These are phyloP conservation scores for Barnettozyma vustinii DNA, from an alignment of 805 yeast species.

Conservation along the genomic window DNA sequence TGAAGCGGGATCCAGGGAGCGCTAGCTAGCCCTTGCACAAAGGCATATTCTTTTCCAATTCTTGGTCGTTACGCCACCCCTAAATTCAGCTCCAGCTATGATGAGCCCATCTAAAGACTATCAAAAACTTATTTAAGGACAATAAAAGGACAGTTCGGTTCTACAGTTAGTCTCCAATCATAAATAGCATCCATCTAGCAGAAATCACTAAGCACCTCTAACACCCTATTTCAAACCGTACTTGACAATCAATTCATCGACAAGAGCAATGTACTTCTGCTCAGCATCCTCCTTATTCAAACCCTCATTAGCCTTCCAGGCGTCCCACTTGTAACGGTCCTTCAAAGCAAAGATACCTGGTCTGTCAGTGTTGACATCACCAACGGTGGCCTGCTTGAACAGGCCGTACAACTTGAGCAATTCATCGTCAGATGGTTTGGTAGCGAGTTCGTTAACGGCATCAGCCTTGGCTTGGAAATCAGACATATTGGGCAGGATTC, in stretches of 20 bases:
- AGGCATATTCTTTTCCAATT: too few relatives aligned
- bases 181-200: neutral
- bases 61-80: neutral
- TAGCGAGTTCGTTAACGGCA: conserved; percentile 67
- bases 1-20: too few relatives aligned
- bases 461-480: conserved; percentile 42
- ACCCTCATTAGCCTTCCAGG: conserved; percentile 90
- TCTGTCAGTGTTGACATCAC: conserved; percentile 82
- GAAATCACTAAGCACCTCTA: neutral
- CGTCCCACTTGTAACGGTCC: conserved; percentile 97
- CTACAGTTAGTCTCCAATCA: neutral
- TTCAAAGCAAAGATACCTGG: conserved; percentile 92
- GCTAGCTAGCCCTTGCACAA: too few relatives aligned
- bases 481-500: conserved; percentile 4
- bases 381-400: conserved; percentile 95
- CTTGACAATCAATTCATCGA: conserved; percentile 54
- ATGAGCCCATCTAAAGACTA: neutral
- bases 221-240: conserved; percentile 30
- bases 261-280: conserved; percentile 59
- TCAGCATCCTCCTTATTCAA: conserved; percentile 88
- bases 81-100: neutral
- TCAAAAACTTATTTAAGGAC: neutral
- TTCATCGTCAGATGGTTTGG: conserved; percentile 83
- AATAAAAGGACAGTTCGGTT: too few relatives aligned
- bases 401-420: conserved; percentile 82